Conservation (phyloP, 495 filamentous ascomycete species). For the Jackrogersella minutella region DNA sequence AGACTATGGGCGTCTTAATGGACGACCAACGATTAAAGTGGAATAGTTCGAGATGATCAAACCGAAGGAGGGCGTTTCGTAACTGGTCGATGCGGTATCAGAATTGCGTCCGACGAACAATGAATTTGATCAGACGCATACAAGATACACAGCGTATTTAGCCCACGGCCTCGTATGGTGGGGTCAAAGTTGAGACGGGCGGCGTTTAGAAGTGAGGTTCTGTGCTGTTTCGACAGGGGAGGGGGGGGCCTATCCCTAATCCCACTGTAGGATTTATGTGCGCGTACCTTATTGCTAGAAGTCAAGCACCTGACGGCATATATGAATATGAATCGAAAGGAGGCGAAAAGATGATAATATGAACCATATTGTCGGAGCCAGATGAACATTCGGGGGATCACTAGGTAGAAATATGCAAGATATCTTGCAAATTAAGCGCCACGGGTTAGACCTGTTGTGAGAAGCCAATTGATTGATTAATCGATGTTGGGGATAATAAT, state of each 20-base stretch:
- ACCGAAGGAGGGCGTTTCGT: conserved; percentile 50
- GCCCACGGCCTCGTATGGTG: conserved; percentile 26
- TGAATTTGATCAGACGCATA: conserved; percentile 46
- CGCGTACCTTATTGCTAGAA: conserved; percentile 6
- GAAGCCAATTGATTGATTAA: conserved; percentile 39
- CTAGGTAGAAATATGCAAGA: conserved; percentile 36
- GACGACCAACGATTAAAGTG: conserved; percentile 5
- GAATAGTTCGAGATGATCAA: conserved; percentile 40
- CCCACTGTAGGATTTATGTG: conserved; percentile 14
- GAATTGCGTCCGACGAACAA: conserved; percentile 36
- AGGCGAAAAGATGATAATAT: conserved; percentile 19
- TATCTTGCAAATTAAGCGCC: conserved; percentile 33
- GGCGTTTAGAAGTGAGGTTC: conserved; percentile 53
- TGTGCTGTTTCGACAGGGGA: conserved; percentile 56
- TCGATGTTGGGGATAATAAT: conserved; percentile 34
- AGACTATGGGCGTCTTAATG: conserved; percentile 15
- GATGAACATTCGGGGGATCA: conserved; percentile 20
- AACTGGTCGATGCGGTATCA: conserved; percentile 50
- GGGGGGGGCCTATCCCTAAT: conserved; percentile 21
- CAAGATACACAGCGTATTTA: conserved; percentile 13
- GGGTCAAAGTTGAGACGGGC: conserved; percentile 54
- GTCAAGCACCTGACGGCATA: neutral
- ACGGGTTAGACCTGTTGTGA: conserved; percentile 14
- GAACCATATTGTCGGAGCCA: conserved; percentile 31
- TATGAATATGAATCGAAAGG: neutral